phyloP scores from a whole-genome alignment of 2,329 filamentous ascomycete genomes.

The Stachybotrys echinatus region DNA sequence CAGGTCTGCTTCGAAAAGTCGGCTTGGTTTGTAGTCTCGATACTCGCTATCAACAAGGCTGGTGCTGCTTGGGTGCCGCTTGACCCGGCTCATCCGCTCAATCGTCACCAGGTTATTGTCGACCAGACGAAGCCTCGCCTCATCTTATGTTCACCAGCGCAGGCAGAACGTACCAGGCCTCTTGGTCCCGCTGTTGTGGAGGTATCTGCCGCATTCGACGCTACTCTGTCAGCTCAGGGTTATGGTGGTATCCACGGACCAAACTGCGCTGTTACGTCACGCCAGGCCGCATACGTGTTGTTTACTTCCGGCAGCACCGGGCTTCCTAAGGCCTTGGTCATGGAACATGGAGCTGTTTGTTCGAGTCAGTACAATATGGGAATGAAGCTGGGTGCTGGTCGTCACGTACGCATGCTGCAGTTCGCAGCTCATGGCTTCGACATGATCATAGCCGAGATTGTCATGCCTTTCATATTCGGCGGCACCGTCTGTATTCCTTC shows the following conservation, averaged over 20 bases:
- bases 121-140: slow-evolving; percentile 4
- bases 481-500: slow-evolving; percentile 16
- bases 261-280: background rate
- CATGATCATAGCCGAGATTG: slow-evolving; percentile 11
- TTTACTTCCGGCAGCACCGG: slow-evolving; percentile 48
- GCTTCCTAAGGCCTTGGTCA: slow-evolving; percentile 40
- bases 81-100: slow-evolving; percentile 29
- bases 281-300: slow-evolving; percentile 26
- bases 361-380: slow-evolving; percentile 5
- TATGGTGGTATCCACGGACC: background rate
- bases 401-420: slow-evolving; percentile 9
- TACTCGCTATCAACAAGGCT: slow-evolving; percentile 28
- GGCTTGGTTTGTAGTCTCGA: slow-evolving; percentile 24
- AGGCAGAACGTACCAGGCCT: background rate
- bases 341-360: slow-evolving; percentile 10
- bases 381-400: slow-evolving; percentile 4
- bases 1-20: slow-evolving; percentile 33
- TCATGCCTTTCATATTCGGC: slow-evolving; percentile 7
- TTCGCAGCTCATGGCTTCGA: slow-evolving; percentile 18
- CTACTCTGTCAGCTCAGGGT: background rate
- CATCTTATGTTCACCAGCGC: background rate
- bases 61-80: slow-evolving; percentile 24
- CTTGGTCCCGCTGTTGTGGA: background rate
- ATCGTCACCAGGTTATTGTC: slow-evolving; percentile 9
- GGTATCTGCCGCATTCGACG: background rate